Conservation (phyloP, 1,139 yeast genomes). For the Candida dubliniensis region DNA sequence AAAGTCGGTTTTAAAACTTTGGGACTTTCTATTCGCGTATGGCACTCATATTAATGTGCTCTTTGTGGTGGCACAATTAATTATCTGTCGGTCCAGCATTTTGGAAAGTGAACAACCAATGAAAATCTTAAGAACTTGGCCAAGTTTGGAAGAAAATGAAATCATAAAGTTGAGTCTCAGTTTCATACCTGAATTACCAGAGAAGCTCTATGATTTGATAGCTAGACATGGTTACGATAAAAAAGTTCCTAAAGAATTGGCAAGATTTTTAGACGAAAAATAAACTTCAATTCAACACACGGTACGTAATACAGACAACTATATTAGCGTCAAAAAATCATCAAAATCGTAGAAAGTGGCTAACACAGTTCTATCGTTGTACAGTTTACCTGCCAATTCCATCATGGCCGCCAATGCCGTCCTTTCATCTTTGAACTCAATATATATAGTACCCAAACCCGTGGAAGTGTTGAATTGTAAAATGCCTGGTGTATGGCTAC, state of each 20-base stretch:
- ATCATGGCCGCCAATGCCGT: conserved; percentile 59
- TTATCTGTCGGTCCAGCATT: conserved; percentile 62
- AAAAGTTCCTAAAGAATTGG: conserved; percentile 41
- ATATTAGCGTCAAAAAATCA: conserved; percentile 40
- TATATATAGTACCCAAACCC: conserved; percentile 72
- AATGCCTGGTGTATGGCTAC: conserved; percentile 46
- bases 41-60: conserved; percentile 87
- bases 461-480: conserved; percentile 44
- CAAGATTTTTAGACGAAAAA: conserved; percentile 19
- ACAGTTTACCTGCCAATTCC: conserved; percentile 66
- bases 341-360: conserved; percentile 62
- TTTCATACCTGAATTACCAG: conserved; percentile 76
- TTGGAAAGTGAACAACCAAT: conserved; percentile 67
- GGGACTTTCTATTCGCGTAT: conserved; percentile 92
- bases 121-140: conserved; percentile 71
- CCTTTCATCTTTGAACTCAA: conserved; percentile 57
- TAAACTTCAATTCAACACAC: neutral
- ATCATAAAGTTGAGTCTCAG: conserved; percentile 79
- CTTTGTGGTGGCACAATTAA: conserved; percentile 81
- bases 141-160: conserved; percentile 69
- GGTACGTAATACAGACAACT: neutral
- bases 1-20: conserved; percentile 67
- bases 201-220: conserved; percentile 62
- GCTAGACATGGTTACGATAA: conserved; percentile 72
- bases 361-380: conserved; percentile 68